Evolutionary conservation across 1,284 basidiomycete species (phyloP).

Genomic region (Cryptococcus wingfieldii): DNA sequence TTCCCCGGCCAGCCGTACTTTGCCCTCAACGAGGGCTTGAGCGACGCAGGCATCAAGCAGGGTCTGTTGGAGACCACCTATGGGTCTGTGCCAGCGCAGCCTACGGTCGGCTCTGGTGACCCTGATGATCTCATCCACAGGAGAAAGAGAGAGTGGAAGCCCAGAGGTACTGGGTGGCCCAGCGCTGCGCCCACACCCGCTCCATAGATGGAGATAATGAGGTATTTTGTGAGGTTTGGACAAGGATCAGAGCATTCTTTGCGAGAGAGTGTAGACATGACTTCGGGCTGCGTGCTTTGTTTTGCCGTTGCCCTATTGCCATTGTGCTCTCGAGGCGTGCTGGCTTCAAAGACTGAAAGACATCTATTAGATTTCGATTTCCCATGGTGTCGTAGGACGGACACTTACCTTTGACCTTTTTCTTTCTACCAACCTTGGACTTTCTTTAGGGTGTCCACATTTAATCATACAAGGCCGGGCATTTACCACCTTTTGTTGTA

Average conservation of each 20-base stretch:
- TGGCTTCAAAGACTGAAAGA: no score
- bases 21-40: conserved; percentile 9
- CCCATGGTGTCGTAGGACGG: no score
- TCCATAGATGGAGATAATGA: neutral
- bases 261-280: neutral
- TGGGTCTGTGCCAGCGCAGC: conserved; percentile 1
- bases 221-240: neutral
- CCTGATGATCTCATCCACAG: neutral
- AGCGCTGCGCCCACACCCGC: neutral
- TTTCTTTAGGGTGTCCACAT: no score
- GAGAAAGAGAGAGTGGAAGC: neutral
- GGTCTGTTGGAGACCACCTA: conserved; percentile 11
- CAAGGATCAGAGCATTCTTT: neutral
- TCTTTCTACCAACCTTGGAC: no score
- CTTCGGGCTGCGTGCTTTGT: no score
- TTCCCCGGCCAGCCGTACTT: conserved; percentile 26
- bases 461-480: no score
- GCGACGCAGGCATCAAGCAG: conserved; percentile 22
- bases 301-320: no score
- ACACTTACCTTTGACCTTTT: no score
- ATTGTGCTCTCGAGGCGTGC: no score
- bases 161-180: neutral
- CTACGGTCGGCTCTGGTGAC: neutral
- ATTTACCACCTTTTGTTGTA: no score
- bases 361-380: no score